Conservation (phyloP, 2,329 filamentous ascomycete genomes). For the Davidsoniella eucalypti region DNA sequence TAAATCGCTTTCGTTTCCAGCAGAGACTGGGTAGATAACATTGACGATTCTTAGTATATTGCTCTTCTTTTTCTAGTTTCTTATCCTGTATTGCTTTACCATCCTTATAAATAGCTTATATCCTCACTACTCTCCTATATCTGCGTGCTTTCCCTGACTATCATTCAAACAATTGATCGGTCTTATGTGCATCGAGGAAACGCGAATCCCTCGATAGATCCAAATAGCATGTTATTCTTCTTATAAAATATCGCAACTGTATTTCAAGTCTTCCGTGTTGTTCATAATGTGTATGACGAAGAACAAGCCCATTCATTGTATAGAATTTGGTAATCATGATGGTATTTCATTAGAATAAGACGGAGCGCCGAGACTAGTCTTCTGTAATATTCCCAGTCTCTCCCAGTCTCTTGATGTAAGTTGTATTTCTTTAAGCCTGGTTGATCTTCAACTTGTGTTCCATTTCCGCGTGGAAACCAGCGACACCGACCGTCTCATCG, state of each 20-base stretch:
- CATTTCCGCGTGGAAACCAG: slow-evolving; percentile 81
- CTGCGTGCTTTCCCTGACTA: not conserved
- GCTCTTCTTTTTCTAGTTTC: not conserved
- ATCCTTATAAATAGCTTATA: not conserved
- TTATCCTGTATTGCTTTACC: not conserved
- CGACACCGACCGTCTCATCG: slow-evolving; percentile 52
- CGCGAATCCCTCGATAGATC: not conserved
- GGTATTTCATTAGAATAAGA: no score
- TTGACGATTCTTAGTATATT: not conserved
- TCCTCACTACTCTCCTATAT: not conserved
- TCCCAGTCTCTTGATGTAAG: not conserved
- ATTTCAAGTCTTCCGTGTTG: not conserved
- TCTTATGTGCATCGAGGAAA: not conserved
- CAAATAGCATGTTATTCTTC: not conserved
- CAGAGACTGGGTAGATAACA: no score
- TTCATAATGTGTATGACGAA: no score
- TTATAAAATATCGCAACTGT: not conserved
- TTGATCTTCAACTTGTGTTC: slow-evolving; percentile 74
- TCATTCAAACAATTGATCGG: not conserved
- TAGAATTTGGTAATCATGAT: no score
- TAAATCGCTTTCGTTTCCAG: no score
- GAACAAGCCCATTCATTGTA: no score
- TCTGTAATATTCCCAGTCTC: not conserved
- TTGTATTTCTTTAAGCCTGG: not conserved
- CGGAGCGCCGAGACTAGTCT: no score